Conservation (phyloP, 768 basidiomycete genomes). For the Rossbeevera mucosa region DNA sequence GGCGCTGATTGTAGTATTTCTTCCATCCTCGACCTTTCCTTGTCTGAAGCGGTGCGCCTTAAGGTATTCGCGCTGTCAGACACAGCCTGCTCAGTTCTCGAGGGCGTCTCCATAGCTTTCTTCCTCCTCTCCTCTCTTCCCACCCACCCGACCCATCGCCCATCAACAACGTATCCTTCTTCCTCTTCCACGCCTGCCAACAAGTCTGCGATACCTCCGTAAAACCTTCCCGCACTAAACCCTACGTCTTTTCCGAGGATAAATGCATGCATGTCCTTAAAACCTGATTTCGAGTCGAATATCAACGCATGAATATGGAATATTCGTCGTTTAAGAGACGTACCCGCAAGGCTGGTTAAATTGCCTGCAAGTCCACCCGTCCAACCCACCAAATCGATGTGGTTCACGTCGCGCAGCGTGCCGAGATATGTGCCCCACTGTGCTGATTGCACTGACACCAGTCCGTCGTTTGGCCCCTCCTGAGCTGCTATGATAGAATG, state of each 20-base stretch:
- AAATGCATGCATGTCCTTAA: conserved; percentile 85
- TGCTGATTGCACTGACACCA: conserved; percentile 83
- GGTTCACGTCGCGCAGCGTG: conserved; percentile 87
- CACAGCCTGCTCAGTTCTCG: conserved; percentile 1
- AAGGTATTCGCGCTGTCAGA: conserved; percentile 1
- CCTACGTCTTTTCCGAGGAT: conserved; percentile 86
- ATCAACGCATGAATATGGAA: background rate
- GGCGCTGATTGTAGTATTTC: conserved; percentile 19
- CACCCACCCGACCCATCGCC: conserved; percentile 19
- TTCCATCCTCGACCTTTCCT: conserved; percentile 25
- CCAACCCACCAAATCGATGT: conserved; percentile 93
- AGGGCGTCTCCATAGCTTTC: background rate
- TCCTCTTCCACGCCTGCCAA: conserved; percentile 75
- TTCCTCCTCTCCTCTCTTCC: conserved; percentile 16
- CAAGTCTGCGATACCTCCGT: conserved; percentile 76
- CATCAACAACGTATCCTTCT: conserved; percentile 28
- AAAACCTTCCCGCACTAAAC: conserved; percentile 90
- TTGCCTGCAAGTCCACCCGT: conserved; percentile 39
- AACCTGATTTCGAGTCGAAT: conserved; percentile 7
- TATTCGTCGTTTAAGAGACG: background rate
- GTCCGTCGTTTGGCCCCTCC: conserved; percentile 92
- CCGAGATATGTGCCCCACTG: conserved; percentile 96
- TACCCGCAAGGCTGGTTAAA: conserved; percentile 22
- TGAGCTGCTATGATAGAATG: conserved; percentile 78
- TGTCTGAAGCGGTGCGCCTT: conserved; percentile 17